Base-by-base conservation (phyloP, 768 basidiomycete species). In the Sporobolomyces phaffii region DNA sequence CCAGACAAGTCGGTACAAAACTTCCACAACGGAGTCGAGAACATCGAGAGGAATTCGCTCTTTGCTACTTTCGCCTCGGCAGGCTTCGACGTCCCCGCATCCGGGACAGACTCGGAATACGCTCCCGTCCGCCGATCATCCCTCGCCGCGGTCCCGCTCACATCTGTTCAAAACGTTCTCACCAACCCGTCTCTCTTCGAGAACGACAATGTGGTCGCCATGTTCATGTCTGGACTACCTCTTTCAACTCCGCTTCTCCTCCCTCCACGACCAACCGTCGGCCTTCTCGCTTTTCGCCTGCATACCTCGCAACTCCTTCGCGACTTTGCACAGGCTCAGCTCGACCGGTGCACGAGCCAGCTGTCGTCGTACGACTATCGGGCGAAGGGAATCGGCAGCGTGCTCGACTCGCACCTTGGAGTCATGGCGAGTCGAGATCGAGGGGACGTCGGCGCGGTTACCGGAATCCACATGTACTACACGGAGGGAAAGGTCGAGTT, bases 21-120 rank as follows among this genome's bases (percentile, higher is more conserved):
- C 28, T 85, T 90, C 50, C 84, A 87, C 61, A 76, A 78, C 38
- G 91, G 88, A 85, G 87, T 91, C 73, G 77, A 83, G 5, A 68
- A 76, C 14, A 74, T 82, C 29, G 81, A 87, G 7, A 74, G 86
- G 14, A 77, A 80, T n/a, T 80, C 81, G 45, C 74, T 88, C 45
- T 48, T 61, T 15, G 4, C 29, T 1, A 11, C 48, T 1, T 61
- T 67, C 48, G 34, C 41, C 18, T 6, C 38, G 7, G 64, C 70
- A 14, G 65, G 70, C 7, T 66, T 71, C 65, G 65, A 66, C 20
- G 20, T 41, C 68, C 79, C 29, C 71, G 75, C 33, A 73, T 77
- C 47, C 76, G 78, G 24, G 65, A 77, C 60, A 45, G 40, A 49
- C 7, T n/a, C 54, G 0, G 38, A 62, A 20, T 45, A 18, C 38